Percentiles rank a stretch among this genome's conserved stretches.
These are phyloP conservation scores for Globisporangium yorkense DNA, from an alignment of 352 stramenopile genomes.

Conservation along the genomic window DNA sequence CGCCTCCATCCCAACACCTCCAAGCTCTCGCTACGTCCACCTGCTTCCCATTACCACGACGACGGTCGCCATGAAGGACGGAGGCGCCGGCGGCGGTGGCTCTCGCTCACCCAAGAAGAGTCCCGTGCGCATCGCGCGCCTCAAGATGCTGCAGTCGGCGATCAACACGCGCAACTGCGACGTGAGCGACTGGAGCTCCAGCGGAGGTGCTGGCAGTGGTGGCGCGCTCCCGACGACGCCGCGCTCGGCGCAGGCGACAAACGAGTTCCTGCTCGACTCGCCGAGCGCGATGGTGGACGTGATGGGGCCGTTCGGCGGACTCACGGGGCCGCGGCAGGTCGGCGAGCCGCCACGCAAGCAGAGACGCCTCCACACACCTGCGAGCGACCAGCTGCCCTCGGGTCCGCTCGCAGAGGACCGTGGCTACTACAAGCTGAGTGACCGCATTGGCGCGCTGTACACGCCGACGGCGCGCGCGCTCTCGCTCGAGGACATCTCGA, in stretches of 20 bases:
- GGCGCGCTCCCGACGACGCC: slow-evolving; percentile 3
- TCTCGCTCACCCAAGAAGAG: slow-evolving; percentile 55
- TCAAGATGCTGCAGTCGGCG: slow-evolving; percentile 81
- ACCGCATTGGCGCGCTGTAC: slow-evolving; percentile 75
- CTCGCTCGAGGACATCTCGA: slow-evolving; percentile 65
- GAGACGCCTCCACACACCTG: slow-evolving; percentile 19
- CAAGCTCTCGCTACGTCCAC: background rate
- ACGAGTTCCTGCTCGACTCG: slow-evolving; percentile 15
- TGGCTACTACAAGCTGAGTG: slow-evolving; percentile 74
- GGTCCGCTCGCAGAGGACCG: slow-evolving; percentile 43
- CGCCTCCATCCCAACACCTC: background rate
- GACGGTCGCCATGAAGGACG: slow-evolving; percentile 7
- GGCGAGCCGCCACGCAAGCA: slow-evolving; percentile 27
- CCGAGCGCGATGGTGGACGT: slow-evolving; percentile 50
- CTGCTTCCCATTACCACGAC: background rate
- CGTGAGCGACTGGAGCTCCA: slow-evolving; percentile 32
- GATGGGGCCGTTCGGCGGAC: slow-evolving; percentile 67
- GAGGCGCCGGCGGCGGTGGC: background rate
- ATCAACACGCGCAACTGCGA: slow-evolving; percentile 80
- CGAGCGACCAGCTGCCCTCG: slow-evolving; percentile 4
- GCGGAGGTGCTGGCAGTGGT: background rate
- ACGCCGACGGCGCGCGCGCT: slow-evolving; percentile 56
- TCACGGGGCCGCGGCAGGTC: slow-evolving; percentile 30
- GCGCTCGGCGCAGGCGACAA: slow-evolving; percentile 8
- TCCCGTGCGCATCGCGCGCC: slow-evolving; percentile 61